Base-by-base conservation (phyloP, 345 rosid genomes). In the Syzygium jambos region DNA sequence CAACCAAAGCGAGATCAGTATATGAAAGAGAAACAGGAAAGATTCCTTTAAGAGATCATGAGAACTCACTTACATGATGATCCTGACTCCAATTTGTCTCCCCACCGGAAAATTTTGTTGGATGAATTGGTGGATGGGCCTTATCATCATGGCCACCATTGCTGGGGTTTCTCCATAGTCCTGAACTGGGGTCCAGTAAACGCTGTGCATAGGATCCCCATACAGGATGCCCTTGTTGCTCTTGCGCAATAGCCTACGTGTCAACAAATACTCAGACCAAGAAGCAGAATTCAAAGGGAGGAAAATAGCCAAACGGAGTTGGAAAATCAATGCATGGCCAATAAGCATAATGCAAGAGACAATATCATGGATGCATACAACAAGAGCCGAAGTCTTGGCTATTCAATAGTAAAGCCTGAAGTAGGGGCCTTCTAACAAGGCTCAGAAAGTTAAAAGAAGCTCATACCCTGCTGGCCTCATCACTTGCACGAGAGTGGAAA, bases 61-160 rank as follows among this genome's bases (percentile, higher is more conserved):
- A 61, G 34, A 77, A 68, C 23, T 30, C 55, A 89, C 96, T 91
- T 90, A 95, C 99, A 87, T 88, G 94, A 91, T 98, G 99, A 89
- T 98, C 99, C 90, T 93, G 95, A 85, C 95, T 98, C 99, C 99
- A 98, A 83, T 92, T 78, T 86, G 87, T 89, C 91, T 97, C 98
- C 85, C 99, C 99, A 80, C 93, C 65, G 78, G 99, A 97, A 94
- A 93, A 97, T 87, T 96, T 97, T 85, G 99, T 96, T 12, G 99
- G 99, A 87, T 97, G 99, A 87, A 97, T 97, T 85, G 99, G 99
- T 85, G 99, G 99, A 88, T 97, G 99, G 63, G 99, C 99, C 91
- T 97, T 96, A 92, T 97, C 99, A 88, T 97, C 99, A 89, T 95
- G 99, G 83, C 99, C 99, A 89, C 99, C 99, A 89, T 89, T 93